These are phyloP conservation scores for Agrocybe pediades DNA, from an alignment of 768 basidiomycete species.

Conservation along the genomic window DNA sequence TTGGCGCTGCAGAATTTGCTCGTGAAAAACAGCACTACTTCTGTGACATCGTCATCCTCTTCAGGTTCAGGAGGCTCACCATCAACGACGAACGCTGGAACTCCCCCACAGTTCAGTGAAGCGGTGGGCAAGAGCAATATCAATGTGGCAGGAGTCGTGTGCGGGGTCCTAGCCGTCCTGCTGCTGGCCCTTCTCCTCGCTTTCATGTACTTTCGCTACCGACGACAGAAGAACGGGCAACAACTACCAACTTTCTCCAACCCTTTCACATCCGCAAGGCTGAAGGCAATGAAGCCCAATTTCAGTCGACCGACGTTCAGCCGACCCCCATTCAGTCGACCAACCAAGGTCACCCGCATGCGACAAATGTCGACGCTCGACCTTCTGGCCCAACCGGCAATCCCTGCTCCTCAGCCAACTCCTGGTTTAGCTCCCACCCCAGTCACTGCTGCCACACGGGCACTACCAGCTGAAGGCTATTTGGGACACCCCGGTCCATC, in stretches of 20 bases:
- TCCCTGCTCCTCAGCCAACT: not conserved
- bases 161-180: slow-evolving; percentile 12
- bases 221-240: not conserved
- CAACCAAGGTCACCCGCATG: not conserved
- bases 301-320: too few relatives aligned
- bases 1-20: slow-evolving; percentile 21
- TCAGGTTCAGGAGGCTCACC: not conserved
- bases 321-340: not conserved
- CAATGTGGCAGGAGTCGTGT: slow-evolving; percentile 13
- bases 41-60: slow-evolving; percentile 1
- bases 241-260: not conserved
- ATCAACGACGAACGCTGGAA: not conserved
- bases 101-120: not conserved
- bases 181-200: slow-evolving; percentile 10
- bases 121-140: not conserved
- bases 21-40: slow-evolving; percentile 15
- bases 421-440: not conserved
- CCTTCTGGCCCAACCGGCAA: not conserved
- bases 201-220: slow-evolving; percentile 10
- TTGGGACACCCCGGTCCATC: not conserved
- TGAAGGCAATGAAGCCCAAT: too few relatives aligned
- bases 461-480: not conserved
- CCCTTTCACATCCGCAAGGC: not conserved
- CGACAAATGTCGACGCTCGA: not conserved
- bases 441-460: not conserved